Conservation (phyloP, 1,284 basidiomycete species). For the Pholiota adiposa region DNA sequence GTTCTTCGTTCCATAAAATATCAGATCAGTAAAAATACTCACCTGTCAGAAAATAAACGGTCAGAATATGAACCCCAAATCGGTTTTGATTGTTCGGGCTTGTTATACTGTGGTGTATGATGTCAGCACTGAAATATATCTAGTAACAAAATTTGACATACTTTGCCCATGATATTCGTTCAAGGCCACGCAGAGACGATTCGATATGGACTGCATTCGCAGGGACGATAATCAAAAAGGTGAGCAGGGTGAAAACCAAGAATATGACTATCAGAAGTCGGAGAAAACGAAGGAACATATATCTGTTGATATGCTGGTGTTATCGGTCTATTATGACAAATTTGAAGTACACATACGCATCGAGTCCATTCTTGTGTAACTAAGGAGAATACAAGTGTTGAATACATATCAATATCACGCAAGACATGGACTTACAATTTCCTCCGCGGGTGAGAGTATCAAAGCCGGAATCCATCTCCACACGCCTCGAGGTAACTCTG, state of each 20-base stretch:
- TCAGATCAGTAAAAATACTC: slow-evolving; percentile 17
- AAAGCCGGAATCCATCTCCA: slow-evolving; percentile 55
- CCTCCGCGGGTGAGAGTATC: slow-evolving; percentile 40
- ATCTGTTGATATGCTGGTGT: slow-evolving; percentile 28
- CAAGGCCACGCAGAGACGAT: slow-evolving; percentile 35
- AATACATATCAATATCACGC: not conserved
- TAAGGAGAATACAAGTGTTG: slow-evolving; percentile 20
- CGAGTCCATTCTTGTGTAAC: slow-evolving; percentile 67
- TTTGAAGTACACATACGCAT: slow-evolving; percentile 51
- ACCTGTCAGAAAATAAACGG: slow-evolving; percentile 53
- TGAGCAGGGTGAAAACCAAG: slow-evolving; percentile 62
- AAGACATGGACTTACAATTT: slow-evolving; percentile 42
- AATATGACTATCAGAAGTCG: slow-evolving; percentile 70
- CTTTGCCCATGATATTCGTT: slow-evolving; percentile 54
- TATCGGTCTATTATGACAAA: not conserved
- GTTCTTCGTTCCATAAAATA: slow-evolving; percentile 5
- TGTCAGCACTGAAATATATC: not conserved
- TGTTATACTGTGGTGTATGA: slow-evolving; percentile 35
- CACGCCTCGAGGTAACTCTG: slow-evolving; percentile 42
- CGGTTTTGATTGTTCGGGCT: slow-evolving; percentile 39
- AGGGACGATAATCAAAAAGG: slow-evolving; percentile 64
- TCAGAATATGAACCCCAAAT: slow-evolving; percentile 50
- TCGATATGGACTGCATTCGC: slow-evolving; percentile 56
- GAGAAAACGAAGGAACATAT: slow-evolving; percentile 71
- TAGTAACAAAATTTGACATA: slow-evolving; percentile 20